Evolutionary conservation across 2,329 filamentous ascomycete genomes (phyloP), one percentile per base, ranked within the genome.

Genomic region (Claviceps cyperi): DNA sequence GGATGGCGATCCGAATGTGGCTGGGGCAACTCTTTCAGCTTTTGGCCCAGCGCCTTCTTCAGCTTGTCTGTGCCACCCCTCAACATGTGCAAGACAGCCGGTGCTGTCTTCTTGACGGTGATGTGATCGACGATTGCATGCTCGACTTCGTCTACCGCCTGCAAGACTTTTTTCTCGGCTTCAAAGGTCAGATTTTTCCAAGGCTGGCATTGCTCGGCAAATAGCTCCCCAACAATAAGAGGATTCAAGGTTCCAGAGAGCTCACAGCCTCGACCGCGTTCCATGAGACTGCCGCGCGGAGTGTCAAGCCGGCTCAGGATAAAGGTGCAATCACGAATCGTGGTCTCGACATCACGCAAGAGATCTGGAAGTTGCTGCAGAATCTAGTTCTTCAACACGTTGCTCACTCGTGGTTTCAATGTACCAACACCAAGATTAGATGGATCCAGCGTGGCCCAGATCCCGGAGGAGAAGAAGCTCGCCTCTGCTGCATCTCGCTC

Each of bases 241-340:
- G 80, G 74, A 52, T 81, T 80, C 60, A 79, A 83, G 0, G 68
- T 76, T 0, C 80, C 78, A 0, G 78, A 76, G 0, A 85, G 61
- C 58, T 85, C 81, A 7, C 71, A 63, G 2, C 64, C 63, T 14
- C 58, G 55, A 38, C 46, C 55, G 1, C 55, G 53, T 6, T 50
- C 11, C 37, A 65, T 59, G 2, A 58, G 47, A 1, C 6, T 6
- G 6, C 22, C 22, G 6, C 22, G 22, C n/a, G n/a, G n/a, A n/a
- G n/a, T n/a, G n/a, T n/a, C 43, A 6, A 56, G 62, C 1, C 54
- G 49, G 1, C 39, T 53, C 2, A 83, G 62, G 0, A 58, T 60
- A 0, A 53, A 52, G 3, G 66, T 57, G 47, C 69, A 72, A 0
- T 61, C 58, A 0, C 52, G 39, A 1, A 69, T 62, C 19, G 64